These are phyloP conservation scores for Naganishia onofrii DNA, from an alignment of 768 basidiomycete species.

Conservation along the genomic window DNA sequence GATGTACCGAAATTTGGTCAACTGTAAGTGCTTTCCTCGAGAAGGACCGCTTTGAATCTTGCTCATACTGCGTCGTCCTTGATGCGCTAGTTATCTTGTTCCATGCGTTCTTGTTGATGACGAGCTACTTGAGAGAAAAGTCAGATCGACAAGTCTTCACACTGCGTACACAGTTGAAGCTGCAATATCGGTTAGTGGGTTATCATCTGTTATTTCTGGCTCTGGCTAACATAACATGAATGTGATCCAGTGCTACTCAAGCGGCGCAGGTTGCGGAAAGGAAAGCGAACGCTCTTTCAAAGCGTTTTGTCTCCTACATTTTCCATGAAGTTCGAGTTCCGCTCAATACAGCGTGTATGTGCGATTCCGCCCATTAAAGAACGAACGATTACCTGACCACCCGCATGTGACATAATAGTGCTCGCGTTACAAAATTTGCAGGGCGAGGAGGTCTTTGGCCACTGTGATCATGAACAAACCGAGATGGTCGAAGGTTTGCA, in stretches of 20 bases:
- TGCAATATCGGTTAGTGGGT: slow-evolving; percentile 57
- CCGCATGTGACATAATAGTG: slow-evolving; percentile 50
- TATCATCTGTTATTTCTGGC: neutral
- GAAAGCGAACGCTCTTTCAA: slow-evolving; percentile 73
- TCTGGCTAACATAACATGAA: neutral
- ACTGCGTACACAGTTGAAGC: slow-evolving; percentile 71
- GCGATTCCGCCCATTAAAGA: neutral
- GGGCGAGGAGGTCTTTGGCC: slow-evolving; percentile 68
- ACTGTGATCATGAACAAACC: slow-evolving; percentile 61
- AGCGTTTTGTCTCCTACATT: slow-evolving; percentile 60
- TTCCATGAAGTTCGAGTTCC: slow-evolving; percentile 55
- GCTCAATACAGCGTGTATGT: slow-evolving; percentile 56
- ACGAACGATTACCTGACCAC: neutral
- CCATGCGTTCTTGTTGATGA: slow-evolving; percentile 74
- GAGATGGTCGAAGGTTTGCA: slow-evolving; percentile 78
- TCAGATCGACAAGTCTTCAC: slow-evolving; percentile 66
- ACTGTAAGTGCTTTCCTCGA: slow-evolving; percentile 34
- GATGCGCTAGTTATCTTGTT: slow-evolving; percentile 67
- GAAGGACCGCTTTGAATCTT: neutral
- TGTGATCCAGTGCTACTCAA: slow-evolving; percentile 58
- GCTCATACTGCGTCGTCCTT: slow-evolving; percentile 37
- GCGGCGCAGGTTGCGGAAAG: slow-evolving; percentile 71
- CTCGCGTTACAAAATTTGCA: slow-evolving; percentile 91
- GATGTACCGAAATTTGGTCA: slow-evolving; percentile 53
- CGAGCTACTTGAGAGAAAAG: slow-evolving; percentile 56